Evolutionary conservation across 2,329 filamentous ascomycete genomes (phyloP), one percentile per base, ranked within the genome.

Genomic region (Xylaria hypoxylon): DNA sequence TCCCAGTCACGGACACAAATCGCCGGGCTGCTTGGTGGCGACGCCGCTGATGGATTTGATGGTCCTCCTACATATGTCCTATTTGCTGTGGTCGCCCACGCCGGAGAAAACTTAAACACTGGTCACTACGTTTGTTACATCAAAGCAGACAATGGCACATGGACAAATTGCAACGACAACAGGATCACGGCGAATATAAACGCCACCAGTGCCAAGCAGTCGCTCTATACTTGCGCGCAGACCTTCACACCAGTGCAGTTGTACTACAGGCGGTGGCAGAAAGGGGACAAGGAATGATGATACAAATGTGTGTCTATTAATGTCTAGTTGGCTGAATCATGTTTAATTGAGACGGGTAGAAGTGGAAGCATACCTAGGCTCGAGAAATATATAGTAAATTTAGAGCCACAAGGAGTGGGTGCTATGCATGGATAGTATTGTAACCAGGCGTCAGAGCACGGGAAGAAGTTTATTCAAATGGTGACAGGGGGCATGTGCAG

Each of bases 71-170:
- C 83, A 5, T 99, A 97, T 78, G 91, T 97, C 75, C 90, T 92
- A 59, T 97, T 97, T 76, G 95, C 90, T 2, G 91, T 97, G 6
- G 87, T 96, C 60, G 85, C 92, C 68, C 94, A 97, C 77, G 79
- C 87, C 3, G 94, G 94, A 24, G 81, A 81, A 1, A 88, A 85
- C 1, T 83, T 92, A 59, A 86, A 87, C 42, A 87, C 87, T 57
- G 94, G 94, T 0, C 94, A 97, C 79, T 97, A 97, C 77, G 90
- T 90, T 59, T 86, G 89, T 3, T 89, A 91, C 64, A 87, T 92
- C 67, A 86, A 87, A 50, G 87, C 90, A 15, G 76, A 78, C 42
- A 78, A 83, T 64, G 79, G 78, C 5, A 78, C 77, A 24, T 88
- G 86, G 86, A 80, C 81, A 67, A 73, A 78, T 65, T 85, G 83